Conservation (phyloP, 2,329 filamentous ascomycete species). For the Dactylellina cionopaga region DNA sequence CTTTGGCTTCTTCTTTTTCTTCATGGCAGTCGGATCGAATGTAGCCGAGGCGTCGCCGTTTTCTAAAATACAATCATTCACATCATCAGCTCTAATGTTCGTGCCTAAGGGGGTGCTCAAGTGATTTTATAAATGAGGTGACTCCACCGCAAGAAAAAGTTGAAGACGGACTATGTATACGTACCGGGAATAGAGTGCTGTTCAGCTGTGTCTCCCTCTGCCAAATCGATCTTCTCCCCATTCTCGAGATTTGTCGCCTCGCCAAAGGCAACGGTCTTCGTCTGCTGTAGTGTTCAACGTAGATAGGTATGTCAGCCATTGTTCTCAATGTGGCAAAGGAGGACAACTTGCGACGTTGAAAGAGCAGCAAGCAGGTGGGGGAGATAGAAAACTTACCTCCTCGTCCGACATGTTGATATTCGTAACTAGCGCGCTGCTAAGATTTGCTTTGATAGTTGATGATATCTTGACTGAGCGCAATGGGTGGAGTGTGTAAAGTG, state of each 20-base stretch:
- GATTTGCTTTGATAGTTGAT: background rate
- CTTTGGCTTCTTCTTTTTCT: conserved; percentile 57
- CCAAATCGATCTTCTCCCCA: conserved; percentile 39
- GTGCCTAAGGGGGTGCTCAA: background rate
- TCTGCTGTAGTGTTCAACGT: conserved; percentile 20
- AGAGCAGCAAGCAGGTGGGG: background rate
- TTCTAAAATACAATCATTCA: conserved; percentile 19
- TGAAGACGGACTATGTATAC: background rate
- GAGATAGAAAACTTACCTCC: conserved; percentile 23
- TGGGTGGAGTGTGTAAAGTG: conserved; percentile 5
- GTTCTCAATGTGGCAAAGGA: conserved; percentile 9
- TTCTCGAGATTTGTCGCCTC: conserved; percentile 48
- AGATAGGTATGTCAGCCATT: background rate
- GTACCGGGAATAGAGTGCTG: conserved; percentile 30
- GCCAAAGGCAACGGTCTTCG: conserved; percentile 51
- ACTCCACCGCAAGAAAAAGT: background rate
- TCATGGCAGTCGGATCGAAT: conserved; percentile 54
- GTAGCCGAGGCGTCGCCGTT: conserved; percentile 29
- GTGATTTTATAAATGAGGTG: background rate
- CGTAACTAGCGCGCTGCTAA: conserved; percentile 5
- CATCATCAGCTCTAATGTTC: conserved; percentile 27
- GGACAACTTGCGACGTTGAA: background rate
- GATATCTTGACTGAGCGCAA: conserved; percentile 6
- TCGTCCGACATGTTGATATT: conserved; percentile 40
- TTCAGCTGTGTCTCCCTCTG: conserved; percentile 24